Evolutionary conservation across 116 monocot genomes (phyloP).

Genomic region (Cymodocea nodosa): DNA sequence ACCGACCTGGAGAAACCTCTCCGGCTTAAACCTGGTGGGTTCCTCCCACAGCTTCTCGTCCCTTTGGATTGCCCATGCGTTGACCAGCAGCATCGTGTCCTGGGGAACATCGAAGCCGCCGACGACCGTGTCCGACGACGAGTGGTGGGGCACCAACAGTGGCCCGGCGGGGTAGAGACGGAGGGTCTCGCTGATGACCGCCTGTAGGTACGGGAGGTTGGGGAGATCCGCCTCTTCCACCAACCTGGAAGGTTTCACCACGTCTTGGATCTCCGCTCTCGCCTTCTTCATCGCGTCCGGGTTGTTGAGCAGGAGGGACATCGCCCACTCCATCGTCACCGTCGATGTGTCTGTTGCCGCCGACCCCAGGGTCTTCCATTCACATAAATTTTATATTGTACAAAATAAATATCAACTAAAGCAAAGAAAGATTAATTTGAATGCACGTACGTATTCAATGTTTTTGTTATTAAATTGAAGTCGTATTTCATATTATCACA

Average conservation of each 20-base stretch:
- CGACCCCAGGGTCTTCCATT: neutral
- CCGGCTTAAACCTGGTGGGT: slow-evolving; percentile 6
- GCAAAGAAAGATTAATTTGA: neutral
- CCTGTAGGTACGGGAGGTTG: slow-evolving; percentile 44
- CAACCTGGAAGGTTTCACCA: slow-evolving; percentile 19
- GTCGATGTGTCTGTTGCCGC: slow-evolving; percentile 7
- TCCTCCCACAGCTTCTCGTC: slow-evolving; percentile 17
- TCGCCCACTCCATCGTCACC: slow-evolving; percentile 12
- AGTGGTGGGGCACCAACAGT: slow-evolving; percentile 21
- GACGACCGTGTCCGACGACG: slow-evolving; percentile 10
- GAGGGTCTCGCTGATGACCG: slow-evolving; percentile 34
- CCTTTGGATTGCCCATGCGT: slow-evolving; percentile 19
- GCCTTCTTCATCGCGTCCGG: slow-evolving; percentile 1
- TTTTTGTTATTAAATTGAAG: too few species aligned
- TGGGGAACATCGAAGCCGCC: slow-evolving; percentile 16
- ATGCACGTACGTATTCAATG: too few species aligned
- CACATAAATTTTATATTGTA: too few species aligned
- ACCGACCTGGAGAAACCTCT: slow-evolving; percentile 7
- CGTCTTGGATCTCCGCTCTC: slow-evolving; percentile 8
- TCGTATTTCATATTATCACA: too few species aligned
- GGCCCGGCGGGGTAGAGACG: slow-evolving; percentile 24
- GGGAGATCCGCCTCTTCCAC: slow-evolving; percentile 36
- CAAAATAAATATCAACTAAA: neutral
- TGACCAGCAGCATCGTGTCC: slow-evolving; percentile 30
- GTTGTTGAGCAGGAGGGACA: slow-evolving; percentile 13